Conservation (phyloP, 2,329 filamentous ascomycete species). For the Biscogniauxia sp. region DNA sequence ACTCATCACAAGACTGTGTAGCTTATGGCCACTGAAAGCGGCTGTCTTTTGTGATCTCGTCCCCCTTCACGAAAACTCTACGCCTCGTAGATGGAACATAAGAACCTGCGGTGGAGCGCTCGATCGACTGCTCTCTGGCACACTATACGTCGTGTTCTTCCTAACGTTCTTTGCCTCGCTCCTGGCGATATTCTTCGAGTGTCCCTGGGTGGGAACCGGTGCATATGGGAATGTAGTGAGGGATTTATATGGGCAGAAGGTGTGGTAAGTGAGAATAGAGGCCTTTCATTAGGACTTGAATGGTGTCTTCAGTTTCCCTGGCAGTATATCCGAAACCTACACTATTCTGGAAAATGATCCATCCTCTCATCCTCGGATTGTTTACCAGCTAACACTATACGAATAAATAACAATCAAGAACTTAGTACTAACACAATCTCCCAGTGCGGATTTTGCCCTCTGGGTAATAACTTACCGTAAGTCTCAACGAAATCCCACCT, state of each 20-base stretch:
- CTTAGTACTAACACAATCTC: too few species aligned
- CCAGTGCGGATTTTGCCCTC: constrained; percentile 4
- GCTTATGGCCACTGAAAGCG: not conserved
- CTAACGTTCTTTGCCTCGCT: constrained; percentile 12
- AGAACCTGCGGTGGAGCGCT: not conserved
- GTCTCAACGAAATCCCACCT: constrained; percentile 1
- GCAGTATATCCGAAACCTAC: too few species aligned
- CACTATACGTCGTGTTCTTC: constrained; percentile 1
- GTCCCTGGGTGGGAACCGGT: constrained; percentile 1
- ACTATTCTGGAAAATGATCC: too few species aligned
- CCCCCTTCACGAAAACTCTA: not conserved
- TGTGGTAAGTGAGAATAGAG: not conserved
- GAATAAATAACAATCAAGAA: too few species aligned
- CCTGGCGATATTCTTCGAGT: constrained; percentile 17
- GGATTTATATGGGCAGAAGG: not conserved
- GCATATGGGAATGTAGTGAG: not conserved
- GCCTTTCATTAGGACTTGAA: too few species aligned
- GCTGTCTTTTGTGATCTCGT: not conserved
- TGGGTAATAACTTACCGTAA: constrained; percentile 20
- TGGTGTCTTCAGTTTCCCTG: too few species aligned
- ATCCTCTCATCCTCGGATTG: too few species aligned
- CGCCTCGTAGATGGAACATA: not conserved
- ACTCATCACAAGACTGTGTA: not conserved
- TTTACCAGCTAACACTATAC: too few species aligned
- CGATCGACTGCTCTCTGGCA: not conserved